Evolutionary conservation across 208 protist genomes (phyloP).

Genomic region (Acanthamoeba quina): DNA sequence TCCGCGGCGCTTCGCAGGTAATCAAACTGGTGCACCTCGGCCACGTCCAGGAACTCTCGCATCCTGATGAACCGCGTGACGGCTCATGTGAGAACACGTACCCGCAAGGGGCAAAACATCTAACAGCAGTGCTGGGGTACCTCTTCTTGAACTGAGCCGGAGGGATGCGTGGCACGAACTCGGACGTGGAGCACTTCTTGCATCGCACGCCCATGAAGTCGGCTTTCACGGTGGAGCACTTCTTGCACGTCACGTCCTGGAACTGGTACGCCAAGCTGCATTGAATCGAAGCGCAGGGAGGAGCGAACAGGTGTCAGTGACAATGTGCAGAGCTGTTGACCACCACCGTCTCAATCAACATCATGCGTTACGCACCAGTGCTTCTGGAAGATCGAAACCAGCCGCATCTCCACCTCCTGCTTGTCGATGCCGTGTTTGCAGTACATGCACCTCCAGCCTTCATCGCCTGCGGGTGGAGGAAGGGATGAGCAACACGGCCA

Average conservation of each 20-base stretch:
- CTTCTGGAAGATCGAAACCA: slow-evolving; percentile 84
- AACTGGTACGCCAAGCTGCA: slow-evolving; percentile 81
- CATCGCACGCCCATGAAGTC: slow-evolving; percentile 79
- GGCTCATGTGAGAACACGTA: neutral
- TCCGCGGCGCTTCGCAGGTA: slow-evolving; percentile 6
- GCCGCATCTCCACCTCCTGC: slow-evolving; percentile 76
- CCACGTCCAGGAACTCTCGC: slow-evolving; percentile 44
- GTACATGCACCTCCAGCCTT: slow-evolving; percentile 74
- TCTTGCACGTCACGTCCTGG: slow-evolving; percentile 85
- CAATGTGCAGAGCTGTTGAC: neutral
- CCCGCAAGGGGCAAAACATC: no score
- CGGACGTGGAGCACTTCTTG: slow-evolving; percentile 60
- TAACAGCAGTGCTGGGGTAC: neutral
- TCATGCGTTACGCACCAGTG: neutral
- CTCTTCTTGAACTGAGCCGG: slow-evolving; percentile 24
- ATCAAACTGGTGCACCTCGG: slow-evolving; percentile 57
- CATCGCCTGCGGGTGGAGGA: neutral
- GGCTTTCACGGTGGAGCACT: slow-evolving; percentile 82
- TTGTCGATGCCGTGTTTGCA: slow-evolving; percentile 81
- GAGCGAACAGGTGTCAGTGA: neutral
- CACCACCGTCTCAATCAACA: neutral
- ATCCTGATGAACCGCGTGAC: neutral
- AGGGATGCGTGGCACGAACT: slow-evolving; percentile 25
- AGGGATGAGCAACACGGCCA: neutral
- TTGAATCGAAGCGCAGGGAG: neutral